Conservation (phyloP, 1,284 basidiomycete species). For the Heliocybe sulcata region DNA sequence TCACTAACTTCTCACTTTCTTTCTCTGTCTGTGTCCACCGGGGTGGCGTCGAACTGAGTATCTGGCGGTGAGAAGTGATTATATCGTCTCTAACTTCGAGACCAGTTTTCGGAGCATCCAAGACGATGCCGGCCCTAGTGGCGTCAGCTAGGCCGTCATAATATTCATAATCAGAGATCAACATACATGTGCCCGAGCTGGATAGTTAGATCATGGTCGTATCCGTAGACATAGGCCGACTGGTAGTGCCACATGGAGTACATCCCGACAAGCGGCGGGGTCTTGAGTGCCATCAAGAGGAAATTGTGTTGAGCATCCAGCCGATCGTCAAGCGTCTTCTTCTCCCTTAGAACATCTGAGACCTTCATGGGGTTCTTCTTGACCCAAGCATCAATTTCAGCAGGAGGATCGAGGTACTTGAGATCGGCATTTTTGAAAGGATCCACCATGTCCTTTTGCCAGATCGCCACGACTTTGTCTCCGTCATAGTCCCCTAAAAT, state of each 20-base stretch:
- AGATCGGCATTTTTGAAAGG: constrained; percentile 39
- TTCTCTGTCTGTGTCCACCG: not conserved
- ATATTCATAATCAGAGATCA: too few relatives aligned
- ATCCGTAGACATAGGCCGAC: constrained; percentile 43
- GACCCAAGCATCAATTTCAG: not conserved
- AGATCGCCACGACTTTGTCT: constrained; percentile 31
- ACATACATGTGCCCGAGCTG: constrained; percentile 55
- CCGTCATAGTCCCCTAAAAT: constrained; percentile 38
- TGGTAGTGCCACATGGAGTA: constrained; percentile 54
- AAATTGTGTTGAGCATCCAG: constrained; percentile 33
- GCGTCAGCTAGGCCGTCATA: not conserved
- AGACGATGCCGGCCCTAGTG: not conserved
- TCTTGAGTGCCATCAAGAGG: constrained; percentile 39
- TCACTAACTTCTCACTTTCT: not conserved
- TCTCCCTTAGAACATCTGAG: constrained; percentile 25
- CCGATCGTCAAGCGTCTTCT: constrained; percentile 37
- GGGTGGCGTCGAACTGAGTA: not conserved
- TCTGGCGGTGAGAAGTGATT: not conserved
- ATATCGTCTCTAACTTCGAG: not conserved
- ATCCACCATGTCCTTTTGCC: constrained; percentile 35
- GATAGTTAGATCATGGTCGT: constrained; percentile 37
- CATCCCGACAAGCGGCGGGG: constrained; percentile 39
- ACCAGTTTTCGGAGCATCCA: not conserved
- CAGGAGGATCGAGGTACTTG: not conserved
- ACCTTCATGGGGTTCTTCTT: constrained; percentile 39